Percentiles rank a stretch among this genome's conserved stretches.
phyloP scores from a whole-genome alignment of 371 early-diverging fungal genomes.

The Syncephalastrum sp. region DNA sequence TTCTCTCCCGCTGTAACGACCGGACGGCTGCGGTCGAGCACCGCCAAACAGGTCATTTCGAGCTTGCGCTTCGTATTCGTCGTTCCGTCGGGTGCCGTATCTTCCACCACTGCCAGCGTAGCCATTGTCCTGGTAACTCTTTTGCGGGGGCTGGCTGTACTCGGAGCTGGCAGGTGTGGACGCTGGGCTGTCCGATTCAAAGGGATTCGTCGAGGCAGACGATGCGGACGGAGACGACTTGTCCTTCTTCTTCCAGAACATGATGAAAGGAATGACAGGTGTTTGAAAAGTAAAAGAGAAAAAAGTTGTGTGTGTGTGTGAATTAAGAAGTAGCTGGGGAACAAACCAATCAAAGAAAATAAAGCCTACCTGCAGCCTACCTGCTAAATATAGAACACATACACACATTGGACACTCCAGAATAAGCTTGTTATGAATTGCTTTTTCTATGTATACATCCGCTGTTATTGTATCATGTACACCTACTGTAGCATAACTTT shows the following conservation, averaged over 20 bases:
- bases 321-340: too few relatives aligned
- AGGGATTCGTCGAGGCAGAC: conserved; percentile 22
- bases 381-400: too few relatives aligned
- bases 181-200: conserved; percentile 12
- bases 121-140: neutral
- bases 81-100: conserved; percentile 17
- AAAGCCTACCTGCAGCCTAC: too few relatives aligned
- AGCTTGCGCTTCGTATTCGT: conserved; percentile 15
- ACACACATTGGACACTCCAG: too few relatives aligned
- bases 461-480: too few relatives aligned
- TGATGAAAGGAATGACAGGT: conserved; percentile 8
- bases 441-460: too few relatives aligned
- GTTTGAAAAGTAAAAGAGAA: too few relatives aligned
- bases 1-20: conserved; percentile 8
- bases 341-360: too few relatives aligned
- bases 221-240: conserved; percentile 15
- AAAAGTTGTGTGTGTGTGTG: too few relatives aligned
- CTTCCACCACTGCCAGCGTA: conserved; percentile 12
- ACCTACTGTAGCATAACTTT: too few relatives aligned
- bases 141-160: conserved; percentile 2
- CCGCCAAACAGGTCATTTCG: conserved; percentile 24
- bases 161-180: conserved; percentile 3
- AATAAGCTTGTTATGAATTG: too few relatives aligned
- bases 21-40: conserved; percentile 3
- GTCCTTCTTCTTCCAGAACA: conserved; percentile 27